A percentile compares a stretch with the other conserved stretches of the same genome.
phyloP scores from a whole-genome alignment of 257 asterid species.

The Euphrasia confusa region DNA sequence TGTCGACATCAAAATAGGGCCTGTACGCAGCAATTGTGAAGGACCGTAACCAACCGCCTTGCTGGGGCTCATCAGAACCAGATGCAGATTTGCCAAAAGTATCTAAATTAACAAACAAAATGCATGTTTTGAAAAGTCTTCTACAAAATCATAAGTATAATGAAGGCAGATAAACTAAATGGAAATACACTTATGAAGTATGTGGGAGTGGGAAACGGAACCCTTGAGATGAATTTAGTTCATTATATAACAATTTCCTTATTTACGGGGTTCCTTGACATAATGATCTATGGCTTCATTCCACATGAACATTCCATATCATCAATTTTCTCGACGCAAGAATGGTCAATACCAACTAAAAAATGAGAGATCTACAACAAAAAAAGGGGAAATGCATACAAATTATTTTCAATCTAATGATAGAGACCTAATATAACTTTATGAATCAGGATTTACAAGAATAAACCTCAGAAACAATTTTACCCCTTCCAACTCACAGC shows the following conservation, averaged over 20 bases:
- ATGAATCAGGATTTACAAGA: too few relatives aligned
- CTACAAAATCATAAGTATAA: neutral
- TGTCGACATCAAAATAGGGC: slow-evolving; percentile 96
- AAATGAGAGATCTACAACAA: slow-evolving; percentile 13
- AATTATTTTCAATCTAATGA: too few relatives aligned
- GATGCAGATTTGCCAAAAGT: slow-evolving; percentile 72
- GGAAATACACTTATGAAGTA: too few relatives aligned
- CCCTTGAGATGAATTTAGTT: too few relatives aligned
- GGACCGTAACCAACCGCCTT: slow-evolving; percentile 78
- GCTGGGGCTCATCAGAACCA: slow-evolving; percentile 75
- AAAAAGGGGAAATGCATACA: neutral
- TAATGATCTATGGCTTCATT: neutral
- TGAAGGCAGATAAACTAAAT: too few relatives aligned
- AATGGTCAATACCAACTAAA: slow-evolving; percentile 11
- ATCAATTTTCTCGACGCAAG: slow-evolving; percentile 1
- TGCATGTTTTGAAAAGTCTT: neutral
- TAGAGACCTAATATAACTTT: too few relatives aligned
- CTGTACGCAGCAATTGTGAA: slow-evolving; percentile 86
- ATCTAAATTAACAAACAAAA: slow-evolving; percentile 43
- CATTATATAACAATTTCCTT: too few relatives aligned
- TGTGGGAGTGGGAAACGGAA: too few relatives aligned
- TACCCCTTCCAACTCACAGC: slow-evolving; percentile 8
- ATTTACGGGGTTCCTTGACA: neutral
- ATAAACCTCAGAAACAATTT: slow-evolving; percentile 11
- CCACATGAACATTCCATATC: slow-evolving; percentile 16